Conservation (phyloP, 805 yeast genomes). For the Saturnispora zaruensis region DNA sequence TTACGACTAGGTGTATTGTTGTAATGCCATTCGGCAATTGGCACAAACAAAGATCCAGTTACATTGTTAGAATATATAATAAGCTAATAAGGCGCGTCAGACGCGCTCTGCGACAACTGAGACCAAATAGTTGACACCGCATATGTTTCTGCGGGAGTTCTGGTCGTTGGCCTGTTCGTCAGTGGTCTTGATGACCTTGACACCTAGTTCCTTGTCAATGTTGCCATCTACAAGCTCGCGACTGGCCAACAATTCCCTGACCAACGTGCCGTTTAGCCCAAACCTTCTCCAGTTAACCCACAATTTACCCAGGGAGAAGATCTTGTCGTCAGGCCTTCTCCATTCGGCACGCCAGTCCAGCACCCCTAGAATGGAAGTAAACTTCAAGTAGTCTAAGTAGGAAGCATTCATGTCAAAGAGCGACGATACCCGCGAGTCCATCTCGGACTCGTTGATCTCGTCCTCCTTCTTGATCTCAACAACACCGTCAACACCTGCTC, state of each 20-base stretch:
- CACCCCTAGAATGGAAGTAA: slow-evolving; percentile 10
- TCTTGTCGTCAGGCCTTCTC: slow-evolving; percentile 9
- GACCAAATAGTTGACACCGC: slow-evolving; percentile 10
- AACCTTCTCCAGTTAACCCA: slow-evolving; percentile 27
- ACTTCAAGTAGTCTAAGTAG: slow-evolving; percentile 23
- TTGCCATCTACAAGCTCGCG: slow-evolving; percentile 3
- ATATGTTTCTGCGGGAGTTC: not conserved
- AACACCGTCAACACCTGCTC: slow-evolving; percentile 1
- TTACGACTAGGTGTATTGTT: not conserved
- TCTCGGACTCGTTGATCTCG: slow-evolving; percentile 13
- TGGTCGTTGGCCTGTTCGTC: not conserved
- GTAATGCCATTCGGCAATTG: not conserved
- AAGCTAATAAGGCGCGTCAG: not conserved
- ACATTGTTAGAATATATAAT: not conserved
- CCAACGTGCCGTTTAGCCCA: slow-evolving; percentile 20
- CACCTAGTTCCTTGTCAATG: slow-evolving; percentile 9
- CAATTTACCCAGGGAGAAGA: slow-evolving; percentile 19
- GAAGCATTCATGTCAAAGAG: slow-evolving; percentile 26
- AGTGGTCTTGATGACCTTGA: not conserved
- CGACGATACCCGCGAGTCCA: slow-evolving; percentile 24
- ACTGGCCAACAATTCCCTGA: slow-evolving; percentile 7
- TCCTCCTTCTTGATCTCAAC: not conserved
- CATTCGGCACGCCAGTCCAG: slow-evolving; percentile 8
- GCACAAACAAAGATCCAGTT: not conserved
- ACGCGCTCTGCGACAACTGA: slow-evolving; percentile 11